A percentile compares a stretch with the other conserved stretches of the same genome.
Evolutionary conservation across 2,329 filamentous ascomycete genomes (phyloP).

Genomic region (Drechslerella dactyloides): DNA sequence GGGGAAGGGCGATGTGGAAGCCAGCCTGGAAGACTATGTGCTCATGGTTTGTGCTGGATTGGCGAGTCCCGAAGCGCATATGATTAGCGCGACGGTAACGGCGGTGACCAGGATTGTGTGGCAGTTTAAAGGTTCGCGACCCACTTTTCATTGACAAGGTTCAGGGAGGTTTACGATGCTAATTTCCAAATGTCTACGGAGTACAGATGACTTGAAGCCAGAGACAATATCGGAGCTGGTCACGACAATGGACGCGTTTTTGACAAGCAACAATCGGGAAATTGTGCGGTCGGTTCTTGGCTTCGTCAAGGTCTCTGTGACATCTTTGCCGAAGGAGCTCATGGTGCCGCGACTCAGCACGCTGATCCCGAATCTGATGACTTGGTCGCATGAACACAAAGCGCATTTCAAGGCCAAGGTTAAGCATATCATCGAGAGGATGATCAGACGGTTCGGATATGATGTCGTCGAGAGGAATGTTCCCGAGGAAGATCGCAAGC

Average conservation of each 20-base stretch:
- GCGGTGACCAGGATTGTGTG: conserved; percentile 92
- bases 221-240: conserved; percentile 82
- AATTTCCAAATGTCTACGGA: background rate
- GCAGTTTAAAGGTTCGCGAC: conserved; percentile 68
- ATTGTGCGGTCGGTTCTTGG: conserved; percentile 93
- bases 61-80: conserved; percentile 89
- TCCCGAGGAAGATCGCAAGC: conserved; percentile 84
- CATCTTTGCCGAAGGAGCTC: conserved; percentile 78
- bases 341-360: conserved; percentile 77
- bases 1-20: conserved; percentile 75
- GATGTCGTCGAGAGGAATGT: conserved; percentile 79
- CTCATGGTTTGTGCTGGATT: conserved; percentile 98
- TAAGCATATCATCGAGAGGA: conserved; percentile 94
- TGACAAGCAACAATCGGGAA: conserved; percentile 94
- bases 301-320: conserved; percentile 94
- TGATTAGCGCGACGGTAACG: conserved; percentile 97
- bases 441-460: conserved; percentile 88
- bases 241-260: conserved; percentile 92
- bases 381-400: conserved; percentile 98
- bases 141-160: background rate
- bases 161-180: background rate
- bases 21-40: conserved; percentile 91
- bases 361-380: conserved; percentile 86
- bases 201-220: conserved; percentile 67
- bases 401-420: conserved; percentile 96